A percentile compares a stretch with the other conserved stretches of the same genome.
Conservation (phyloP, 2,329 filamentous ascomycete genomes). For the Paraconiothyrium brasiliense region DNA sequence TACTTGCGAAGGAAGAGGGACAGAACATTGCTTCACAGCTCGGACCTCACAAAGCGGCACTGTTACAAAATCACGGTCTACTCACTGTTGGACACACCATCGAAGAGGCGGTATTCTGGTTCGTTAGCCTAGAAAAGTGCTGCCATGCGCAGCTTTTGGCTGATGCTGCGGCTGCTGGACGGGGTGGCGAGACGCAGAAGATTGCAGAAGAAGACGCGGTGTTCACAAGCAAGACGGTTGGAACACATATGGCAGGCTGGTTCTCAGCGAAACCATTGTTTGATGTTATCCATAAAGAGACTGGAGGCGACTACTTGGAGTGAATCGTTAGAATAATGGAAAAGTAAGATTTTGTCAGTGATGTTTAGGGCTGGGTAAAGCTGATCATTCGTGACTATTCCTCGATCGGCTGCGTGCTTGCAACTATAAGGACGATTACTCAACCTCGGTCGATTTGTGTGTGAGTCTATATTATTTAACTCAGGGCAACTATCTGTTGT, state of each 20-base stretch:
- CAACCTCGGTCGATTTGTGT: too few species aligned
- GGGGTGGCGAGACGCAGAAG: slow-evolving; percentile 71
- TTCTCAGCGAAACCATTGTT: slow-evolving; percentile 78
- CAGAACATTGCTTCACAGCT: slow-evolving; percentile 60
- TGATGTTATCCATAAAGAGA: slow-evolving; percentile 72
- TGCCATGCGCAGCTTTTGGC: slow-evolving; percentile 63
- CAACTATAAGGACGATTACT: too few species aligned
- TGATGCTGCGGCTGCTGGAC: slow-evolving; percentile 66
- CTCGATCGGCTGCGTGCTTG: too few species aligned
- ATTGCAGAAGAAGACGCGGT: slow-evolving; percentile 73
- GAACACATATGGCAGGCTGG: slow-evolving; percentile 69
- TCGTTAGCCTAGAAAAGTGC: slow-evolving; percentile 63
- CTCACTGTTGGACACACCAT: slow-evolving; percentile 61
- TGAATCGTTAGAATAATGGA: slow-evolving; percentile 28
- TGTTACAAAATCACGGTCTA: slow-evolving; percentile 64
- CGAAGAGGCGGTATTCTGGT: slow-evolving; percentile 65
- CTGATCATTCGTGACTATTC: too few species aligned
- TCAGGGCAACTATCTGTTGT: too few species aligned
- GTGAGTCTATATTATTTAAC: too few species aligned
- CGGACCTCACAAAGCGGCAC: slow-evolving; percentile 60
- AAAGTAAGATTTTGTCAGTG: too few species aligned
- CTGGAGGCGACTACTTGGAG: slow-evolving; percentile 64
- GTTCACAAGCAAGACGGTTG: slow-evolving; percentile 73
- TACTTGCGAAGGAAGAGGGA: slow-evolving; percentile 64
- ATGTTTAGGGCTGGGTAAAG: too few species aligned